Conservation (phyloP, 306 rosid genomes). For the Prunus campanulata region DNA sequence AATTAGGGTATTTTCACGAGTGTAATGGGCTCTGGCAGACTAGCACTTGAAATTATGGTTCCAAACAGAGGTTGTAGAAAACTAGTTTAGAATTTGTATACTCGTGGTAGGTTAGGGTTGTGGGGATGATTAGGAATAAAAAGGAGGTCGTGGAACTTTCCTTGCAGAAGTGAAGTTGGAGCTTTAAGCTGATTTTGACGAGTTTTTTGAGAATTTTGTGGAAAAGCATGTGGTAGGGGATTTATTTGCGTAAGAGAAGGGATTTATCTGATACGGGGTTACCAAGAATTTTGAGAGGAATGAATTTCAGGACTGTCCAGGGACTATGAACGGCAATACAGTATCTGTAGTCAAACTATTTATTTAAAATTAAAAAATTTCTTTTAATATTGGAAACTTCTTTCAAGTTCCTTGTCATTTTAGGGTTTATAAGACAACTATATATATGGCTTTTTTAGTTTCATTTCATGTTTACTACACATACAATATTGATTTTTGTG, state of each 20-base stretch:
- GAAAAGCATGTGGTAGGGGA: neutral
- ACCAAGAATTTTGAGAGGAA: neutral
- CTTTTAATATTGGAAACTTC: too few species aligned
- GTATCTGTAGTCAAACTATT: neutral
- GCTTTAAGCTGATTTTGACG: neutral
- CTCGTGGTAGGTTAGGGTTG: neutral
- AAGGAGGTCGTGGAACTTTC: neutral
- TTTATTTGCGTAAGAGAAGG: neutral
- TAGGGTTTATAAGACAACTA: neutral
- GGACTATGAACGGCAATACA: neutral
- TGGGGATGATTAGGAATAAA: neutral
- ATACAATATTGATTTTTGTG: conserved; percentile 15
- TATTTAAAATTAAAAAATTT: neutral
- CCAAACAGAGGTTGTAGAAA: neutral
- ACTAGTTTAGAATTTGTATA: neutral
- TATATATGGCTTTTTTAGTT: neutral
- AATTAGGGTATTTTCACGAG: neutral
- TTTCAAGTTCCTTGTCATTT: neutral
- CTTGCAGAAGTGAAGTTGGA: neutral
- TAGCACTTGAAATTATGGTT: neutral
- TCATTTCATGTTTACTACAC: neutral
- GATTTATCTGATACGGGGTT: neutral
- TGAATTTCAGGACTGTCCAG: neutral
- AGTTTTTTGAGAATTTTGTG: neutral
- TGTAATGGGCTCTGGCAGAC: neutral